Percentiles rank a stretch among this genome's conserved stretches.
Evolutionary conservation across 352 stramenopile genomes (phyloP).

Genomic region (Globisporangium parvum): DNA sequence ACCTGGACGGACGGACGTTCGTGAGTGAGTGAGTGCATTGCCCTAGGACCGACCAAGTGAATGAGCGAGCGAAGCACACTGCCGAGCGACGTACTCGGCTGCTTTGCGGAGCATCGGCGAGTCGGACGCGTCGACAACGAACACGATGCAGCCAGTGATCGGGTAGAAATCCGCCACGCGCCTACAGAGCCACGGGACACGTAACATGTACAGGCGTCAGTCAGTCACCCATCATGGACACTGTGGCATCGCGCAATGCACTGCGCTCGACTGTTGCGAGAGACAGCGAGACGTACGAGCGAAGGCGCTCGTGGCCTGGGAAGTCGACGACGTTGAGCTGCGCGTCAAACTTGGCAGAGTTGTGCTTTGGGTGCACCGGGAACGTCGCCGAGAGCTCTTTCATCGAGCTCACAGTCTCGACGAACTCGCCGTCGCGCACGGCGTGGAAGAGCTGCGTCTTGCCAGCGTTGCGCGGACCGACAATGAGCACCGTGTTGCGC

Average conservation of each 20-base stretch:
- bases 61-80: not conserved
- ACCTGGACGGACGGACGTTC: constrained; percentile 22
- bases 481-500: constrained; percentile 58
- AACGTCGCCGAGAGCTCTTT: constrained; percentile 70
- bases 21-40: not conserved
- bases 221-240: not conserved
- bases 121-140: constrained; percentile 71
- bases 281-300: constrained; percentile 33
- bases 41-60: not conserved
- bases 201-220: too few species aligned
- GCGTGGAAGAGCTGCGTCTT: constrained; percentile 85
- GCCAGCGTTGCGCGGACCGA: constrained; percentile 58
- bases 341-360: constrained; percentile 60
- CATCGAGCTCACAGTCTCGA: constrained; percentile 84
- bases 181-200: constrained; percentile 13
- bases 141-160: constrained; percentile 58
- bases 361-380: constrained; percentile 56
- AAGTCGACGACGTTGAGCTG: constrained; percentile 77
- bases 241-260: not conserved
- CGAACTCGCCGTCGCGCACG: constrained; percentile 53
- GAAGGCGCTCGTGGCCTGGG: constrained; percentile 74
- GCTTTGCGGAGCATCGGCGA: constrained; percentile 62
- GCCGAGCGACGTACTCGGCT: constrained; percentile 45
- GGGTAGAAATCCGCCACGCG: constrained; percentile 73
- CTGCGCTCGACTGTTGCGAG: not conserved